phyloP scores from a whole-genome alignment of 1,284 basidiomycete genomes.

The Pisolithus thermaeus region DNA sequence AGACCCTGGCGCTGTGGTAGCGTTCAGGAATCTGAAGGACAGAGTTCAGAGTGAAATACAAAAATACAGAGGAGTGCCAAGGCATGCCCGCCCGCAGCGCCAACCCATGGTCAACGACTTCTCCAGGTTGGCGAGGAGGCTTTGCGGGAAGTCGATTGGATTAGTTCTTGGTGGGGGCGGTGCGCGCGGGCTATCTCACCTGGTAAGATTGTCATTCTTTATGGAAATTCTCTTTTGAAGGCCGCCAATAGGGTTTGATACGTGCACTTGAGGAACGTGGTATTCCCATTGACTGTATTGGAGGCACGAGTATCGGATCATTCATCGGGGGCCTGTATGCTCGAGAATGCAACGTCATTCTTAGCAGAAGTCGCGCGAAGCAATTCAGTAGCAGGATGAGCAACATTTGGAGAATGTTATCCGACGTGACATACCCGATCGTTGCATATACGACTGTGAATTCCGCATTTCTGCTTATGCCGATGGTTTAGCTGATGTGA shows the following conservation, averaged over 20 bases:
- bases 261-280: conserved; percentile 88
- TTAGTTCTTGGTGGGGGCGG: conserved; percentile 95
- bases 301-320: conserved; percentile 87
- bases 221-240: conserved; percentile 7
- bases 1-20: conserved; percentile 86
- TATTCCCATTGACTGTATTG: conserved; percentile 91
- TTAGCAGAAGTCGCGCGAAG: conserved; percentile 82
- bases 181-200: conserved; percentile 90
- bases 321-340: conserved; percentile 97
- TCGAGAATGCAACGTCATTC: conserved; percentile 86
- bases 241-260: conserved; percentile 64
- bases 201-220: conserved; percentile 44
- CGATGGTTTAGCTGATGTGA: neutral
- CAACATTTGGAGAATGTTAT: conserved; percentile 91
- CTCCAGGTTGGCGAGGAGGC: conserved; percentile 82
- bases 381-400: conserved; percentile 90
- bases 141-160: conserved; percentile 92
- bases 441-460: conserved; percentile 95
- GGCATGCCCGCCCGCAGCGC: conserved; percentile 66
- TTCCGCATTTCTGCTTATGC: conserved; percentile 15
- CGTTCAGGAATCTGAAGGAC: conserved; percentile 87
- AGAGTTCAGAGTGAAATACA: conserved; percentile 86
- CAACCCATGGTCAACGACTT: conserved; percentile 88
- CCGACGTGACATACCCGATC: conserved; percentile 94
- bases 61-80: conserved; percentile 73